Evolutionary conservation across 179 eudicot species (phyloP).

Genomic region (Sideroxylon spinosum): DNA sequence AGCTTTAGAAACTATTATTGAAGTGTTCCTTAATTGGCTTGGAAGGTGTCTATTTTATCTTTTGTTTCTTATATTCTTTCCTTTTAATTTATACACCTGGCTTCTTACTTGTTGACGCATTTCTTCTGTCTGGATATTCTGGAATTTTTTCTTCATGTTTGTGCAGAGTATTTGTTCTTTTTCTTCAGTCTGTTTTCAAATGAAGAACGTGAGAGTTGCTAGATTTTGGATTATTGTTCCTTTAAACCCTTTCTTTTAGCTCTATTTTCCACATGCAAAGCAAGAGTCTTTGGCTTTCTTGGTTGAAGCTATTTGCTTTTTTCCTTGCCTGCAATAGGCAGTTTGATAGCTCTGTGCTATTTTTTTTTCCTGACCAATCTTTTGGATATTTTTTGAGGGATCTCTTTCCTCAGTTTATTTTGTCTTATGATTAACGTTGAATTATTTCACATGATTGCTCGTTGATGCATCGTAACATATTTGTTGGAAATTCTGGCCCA

Average conservation of each 20-base stretch:
- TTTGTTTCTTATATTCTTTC: not conserved
- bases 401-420: no score
- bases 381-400: no score
- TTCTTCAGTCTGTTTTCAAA: not conserved
- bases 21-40: not conserved
- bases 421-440: no score
- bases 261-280: not conserved
- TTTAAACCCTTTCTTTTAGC: not conserved
- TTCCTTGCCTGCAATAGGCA: not conserved
- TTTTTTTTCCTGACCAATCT: not conserved
- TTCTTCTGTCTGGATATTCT: not conserved
- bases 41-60: not conserved
- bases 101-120: not conserved
- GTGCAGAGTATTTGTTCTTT: not conserved
- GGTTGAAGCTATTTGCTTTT: not conserved
- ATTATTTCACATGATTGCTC: not conserved
- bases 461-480: not conserved
- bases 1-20: not conserved
- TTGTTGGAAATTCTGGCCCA: not conserved
- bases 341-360: not conserved
- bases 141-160: not conserved
- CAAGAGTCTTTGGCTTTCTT: slow-evolving; percentile 1
- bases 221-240: not conserved
- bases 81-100: not conserved
- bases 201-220: not conserved